A percentile compares a stretch with the other conserved stretches of the same genome.
phyloP scores from a whole-genome alignment of 805 yeast genomes.

The Metschnikowia picachoensis region DNA sequence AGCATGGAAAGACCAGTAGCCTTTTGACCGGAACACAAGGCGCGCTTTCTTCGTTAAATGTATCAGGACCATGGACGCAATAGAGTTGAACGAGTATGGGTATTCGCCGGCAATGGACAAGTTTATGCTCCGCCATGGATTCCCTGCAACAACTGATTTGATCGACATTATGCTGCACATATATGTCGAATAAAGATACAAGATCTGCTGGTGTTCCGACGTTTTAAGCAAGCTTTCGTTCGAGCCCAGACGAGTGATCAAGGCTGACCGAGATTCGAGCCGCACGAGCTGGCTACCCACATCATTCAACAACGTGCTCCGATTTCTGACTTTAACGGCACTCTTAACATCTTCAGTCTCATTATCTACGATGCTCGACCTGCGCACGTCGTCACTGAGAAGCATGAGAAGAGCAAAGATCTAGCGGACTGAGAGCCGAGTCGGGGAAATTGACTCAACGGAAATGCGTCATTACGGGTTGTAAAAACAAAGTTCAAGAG shows the following conservation, averaged over 20 bases:
- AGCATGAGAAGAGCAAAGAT: conserved; percentile 3
- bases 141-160: conserved; percentile 59
- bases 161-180: conserved; percentile 53
- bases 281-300: conserved; percentile 10
- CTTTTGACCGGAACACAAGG: conserved; percentile 43
- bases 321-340: not conserved
- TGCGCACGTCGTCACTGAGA: not conserved
- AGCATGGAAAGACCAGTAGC: conserved; percentile 48
- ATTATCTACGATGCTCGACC: not conserved
- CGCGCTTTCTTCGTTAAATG: conserved; percentile 41
- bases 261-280: conserved; percentile 11
- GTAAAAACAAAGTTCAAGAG: conserved; percentile 33
- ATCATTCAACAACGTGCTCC: conserved; percentile 3
- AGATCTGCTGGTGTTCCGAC: conserved; percentile 35
- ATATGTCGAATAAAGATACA: conserved; percentile 32
- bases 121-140: conserved; percentile 61
- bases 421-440: conserved; percentile 26
- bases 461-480: conserved; percentile 8
- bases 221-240: conserved; percentile 18
- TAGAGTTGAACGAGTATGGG: conserved; percentile 56
- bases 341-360: not conserved
- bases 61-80: conserved; percentile 64
- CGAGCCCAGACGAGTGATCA: conserved; percentile 6
- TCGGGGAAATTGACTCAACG: conserved; percentile 6
- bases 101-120: conserved; percentile 55